phyloP scores from a whole-genome alignment of 106 monocot genomes.

The Agapanthus africanus region DNA sequence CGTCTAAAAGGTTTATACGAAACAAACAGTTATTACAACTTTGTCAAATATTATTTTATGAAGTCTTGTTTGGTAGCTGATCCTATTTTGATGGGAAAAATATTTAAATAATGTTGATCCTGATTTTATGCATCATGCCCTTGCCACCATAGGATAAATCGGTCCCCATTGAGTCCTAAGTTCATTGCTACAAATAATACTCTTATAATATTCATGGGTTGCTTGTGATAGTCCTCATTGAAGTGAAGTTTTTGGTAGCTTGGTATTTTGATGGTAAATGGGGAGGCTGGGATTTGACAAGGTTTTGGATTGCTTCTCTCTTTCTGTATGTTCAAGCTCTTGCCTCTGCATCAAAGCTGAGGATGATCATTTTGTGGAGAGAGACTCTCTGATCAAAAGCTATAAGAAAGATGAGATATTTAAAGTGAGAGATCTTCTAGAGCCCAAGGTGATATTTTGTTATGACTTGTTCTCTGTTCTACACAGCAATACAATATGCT shows the following conservation, averaged over 20 bases:
- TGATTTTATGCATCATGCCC: too few relatives aligned
- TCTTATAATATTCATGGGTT: conserved; percentile 3
- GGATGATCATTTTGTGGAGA: conserved; percentile 23
- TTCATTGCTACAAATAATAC: too few relatives aligned
- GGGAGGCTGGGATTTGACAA: conserved; percentile 28
- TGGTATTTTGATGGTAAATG: conserved; percentile 2
- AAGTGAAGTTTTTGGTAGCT: not conserved
- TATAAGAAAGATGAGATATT: conserved; percentile 9
- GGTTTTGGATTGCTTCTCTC: conserved; percentile 36
- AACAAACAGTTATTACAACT: too few relatives aligned
- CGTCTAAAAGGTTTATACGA: too few relatives aligned
- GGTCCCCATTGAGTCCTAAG: too few relatives aligned
- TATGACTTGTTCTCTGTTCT: not conserved
- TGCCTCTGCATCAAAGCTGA: conserved; percentile 32
- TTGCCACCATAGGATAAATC: too few relatives aligned
- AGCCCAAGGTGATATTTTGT: conserved; percentile 20
- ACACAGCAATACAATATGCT: too few relatives aligned
- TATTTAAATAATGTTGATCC: too few relatives aligned
- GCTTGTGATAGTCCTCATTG: conserved; percentile 8
- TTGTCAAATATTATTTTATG: too few relatives aligned
- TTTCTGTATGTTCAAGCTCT: conserved; percentile 13
- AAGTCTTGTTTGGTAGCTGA: too few relatives aligned
- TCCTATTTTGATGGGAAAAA: too few relatives aligned
- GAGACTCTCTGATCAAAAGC: conserved; percentile 12
- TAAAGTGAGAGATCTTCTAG: conserved; percentile 14